Conservation (phyloP, 306 rosid species). For the Quercus berberidifolia region DNA sequence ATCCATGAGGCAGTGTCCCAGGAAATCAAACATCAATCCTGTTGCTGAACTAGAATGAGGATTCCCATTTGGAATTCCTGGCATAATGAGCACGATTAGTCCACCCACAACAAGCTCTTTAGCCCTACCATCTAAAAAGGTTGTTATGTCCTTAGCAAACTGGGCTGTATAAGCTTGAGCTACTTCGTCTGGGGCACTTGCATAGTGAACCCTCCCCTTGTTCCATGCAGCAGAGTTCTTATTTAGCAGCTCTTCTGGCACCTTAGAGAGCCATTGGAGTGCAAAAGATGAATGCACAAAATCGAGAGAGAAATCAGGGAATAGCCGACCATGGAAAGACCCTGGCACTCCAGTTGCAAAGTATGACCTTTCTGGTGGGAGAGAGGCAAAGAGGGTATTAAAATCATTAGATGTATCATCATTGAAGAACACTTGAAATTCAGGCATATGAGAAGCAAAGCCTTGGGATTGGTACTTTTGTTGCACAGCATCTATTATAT, state of each 20-base stretch:
- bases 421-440: constrained; percentile 24
- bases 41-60: background rate
- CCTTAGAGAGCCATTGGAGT: constrained; percentile 18
- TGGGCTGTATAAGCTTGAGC: background rate
- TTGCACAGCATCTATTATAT: background rate
- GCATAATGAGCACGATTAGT: background rate
- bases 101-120: background rate
- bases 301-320: constrained; percentile 10
- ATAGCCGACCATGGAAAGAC: constrained; percentile 17
- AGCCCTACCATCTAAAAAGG: background rate
- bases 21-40: background rate
- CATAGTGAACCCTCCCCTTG: constrained; percentile 14
- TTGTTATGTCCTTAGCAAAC: background rate
- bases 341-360: constrained; percentile 20
- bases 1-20: constrained; percentile 3
- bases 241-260: constrained; percentile 10
- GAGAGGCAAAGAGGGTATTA: constrained; percentile 21
- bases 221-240: constrained; percentile 16
- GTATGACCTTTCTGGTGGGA: constrained; percentile 14
- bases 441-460: background rate
- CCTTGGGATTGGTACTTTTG: background rate
- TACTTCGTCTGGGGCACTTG: background rate
- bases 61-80: background rate
- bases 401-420: constrained; percentile 21
- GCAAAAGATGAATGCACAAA: constrained; percentile 18